Conservation (phyloP, 805 yeast genomes). For the Zygosaccharomyces lentus region DNA sequence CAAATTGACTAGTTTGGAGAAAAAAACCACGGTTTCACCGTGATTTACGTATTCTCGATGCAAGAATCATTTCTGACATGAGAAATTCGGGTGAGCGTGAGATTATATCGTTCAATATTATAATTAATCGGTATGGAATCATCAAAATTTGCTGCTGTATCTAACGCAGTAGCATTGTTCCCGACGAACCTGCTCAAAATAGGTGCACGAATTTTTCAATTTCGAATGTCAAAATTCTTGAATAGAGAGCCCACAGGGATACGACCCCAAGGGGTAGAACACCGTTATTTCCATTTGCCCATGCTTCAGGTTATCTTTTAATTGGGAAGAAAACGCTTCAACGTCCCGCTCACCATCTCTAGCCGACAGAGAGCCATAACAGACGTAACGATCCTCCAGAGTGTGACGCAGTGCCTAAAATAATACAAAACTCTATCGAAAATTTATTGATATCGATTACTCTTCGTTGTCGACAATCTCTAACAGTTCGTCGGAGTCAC, state of each 20-base stretch:
- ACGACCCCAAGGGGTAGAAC: conserved; percentile 12
- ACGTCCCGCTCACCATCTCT: conserved; percentile 16
- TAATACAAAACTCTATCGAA: background rate
- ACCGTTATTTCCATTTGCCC: conserved; percentile 1
- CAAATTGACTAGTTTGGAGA: background rate
- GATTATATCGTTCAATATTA: background rate
- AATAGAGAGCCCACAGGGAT: conserved; percentile 3
- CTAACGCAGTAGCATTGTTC: background rate
- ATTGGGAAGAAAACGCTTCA: conserved; percentile 20
- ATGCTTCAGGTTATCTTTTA: conserved; percentile 13
- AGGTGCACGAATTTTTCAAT: conserved; percentile 2
- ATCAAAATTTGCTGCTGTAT: background rate
- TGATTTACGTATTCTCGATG: background rate
- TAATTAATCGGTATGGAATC: background rate
- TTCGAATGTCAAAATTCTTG: background rate
- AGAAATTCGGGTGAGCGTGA: background rate
- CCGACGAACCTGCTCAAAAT: background rate
- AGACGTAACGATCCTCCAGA: conserved; percentile 18
- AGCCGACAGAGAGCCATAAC: conserved; percentile 21
- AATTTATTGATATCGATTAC: background rate
- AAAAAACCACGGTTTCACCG: background rate
- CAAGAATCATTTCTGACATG: background rate
- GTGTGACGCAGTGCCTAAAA: conserved; percentile 1
- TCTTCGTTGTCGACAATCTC: conserved; percentile 16
- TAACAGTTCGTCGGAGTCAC: conserved; percentile 17